Percentiles rank a stretch among this genome's conserved stretches.
phyloP scores from a whole-genome alignment of 176 grass and related monocot genomes.

The Dactylis glomerata region DNA sequence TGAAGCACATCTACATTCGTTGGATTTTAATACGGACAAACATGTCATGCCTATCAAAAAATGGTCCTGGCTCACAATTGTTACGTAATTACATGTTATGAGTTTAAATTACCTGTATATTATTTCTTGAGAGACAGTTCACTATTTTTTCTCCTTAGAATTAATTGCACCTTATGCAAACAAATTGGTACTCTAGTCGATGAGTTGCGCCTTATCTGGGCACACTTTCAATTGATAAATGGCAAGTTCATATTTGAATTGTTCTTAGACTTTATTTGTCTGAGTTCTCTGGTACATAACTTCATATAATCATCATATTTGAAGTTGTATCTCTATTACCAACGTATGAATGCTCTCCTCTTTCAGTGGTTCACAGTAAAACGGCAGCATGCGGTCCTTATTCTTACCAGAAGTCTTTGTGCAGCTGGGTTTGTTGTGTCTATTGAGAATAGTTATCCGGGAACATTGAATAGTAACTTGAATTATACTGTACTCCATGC shows the following conservation, averaged over 20 bases:
- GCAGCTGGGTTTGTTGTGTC: no score
- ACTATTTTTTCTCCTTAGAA: background rate
- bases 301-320: no score
- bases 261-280: background rate
- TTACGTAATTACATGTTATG: background rate
- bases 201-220: no score
- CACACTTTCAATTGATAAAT: background rate
- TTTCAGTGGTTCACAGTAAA: constrained; percentile 94
- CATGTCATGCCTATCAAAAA: background rate
- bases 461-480: no score
- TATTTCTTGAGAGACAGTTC: background rate
- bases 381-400: constrained; percentile 82
- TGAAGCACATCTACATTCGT: no score
- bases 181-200: background rate
- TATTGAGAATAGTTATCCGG: no score
- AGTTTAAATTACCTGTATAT: background rate
- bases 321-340: no score
- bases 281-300: background rate
- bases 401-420: no score
- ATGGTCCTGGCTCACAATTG: background rate
- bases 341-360: background rate
- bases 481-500: no score
- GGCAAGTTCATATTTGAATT: background rate
- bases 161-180: background rate
- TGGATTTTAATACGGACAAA: background rate